Conservation (phyloP, 768 basidiomycete species). For the Cyathus striatus region DNA sequence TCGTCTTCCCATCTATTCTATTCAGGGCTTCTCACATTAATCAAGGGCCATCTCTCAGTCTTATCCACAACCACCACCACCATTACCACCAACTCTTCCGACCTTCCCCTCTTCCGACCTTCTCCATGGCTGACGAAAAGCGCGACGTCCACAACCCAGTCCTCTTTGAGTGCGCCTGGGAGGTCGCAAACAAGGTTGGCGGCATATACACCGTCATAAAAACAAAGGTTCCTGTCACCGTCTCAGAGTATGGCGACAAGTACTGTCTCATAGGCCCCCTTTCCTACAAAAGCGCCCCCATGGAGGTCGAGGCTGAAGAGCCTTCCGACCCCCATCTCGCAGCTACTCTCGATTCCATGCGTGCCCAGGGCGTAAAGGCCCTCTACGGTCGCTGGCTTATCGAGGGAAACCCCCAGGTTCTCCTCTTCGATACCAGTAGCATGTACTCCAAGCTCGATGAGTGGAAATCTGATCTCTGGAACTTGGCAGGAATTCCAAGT, state of each 20-base stretch:
- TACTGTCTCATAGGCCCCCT: slow-evolving; percentile 98
- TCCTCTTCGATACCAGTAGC: slow-evolving; percentile 93
- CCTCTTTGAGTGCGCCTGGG: slow-evolving; percentile 96
- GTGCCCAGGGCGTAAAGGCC: slow-evolving; percentile 84
- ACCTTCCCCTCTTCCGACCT: slow-evolving; percentile 7
- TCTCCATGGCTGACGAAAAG: slow-evolving; percentile 32
- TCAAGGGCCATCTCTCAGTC: no score
- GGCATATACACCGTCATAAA: slow-evolving; percentile 99
- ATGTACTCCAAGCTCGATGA: slow-evolving; percentile 88
- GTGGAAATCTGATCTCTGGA: slow-evolving; percentile 99
- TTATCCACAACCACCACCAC: no score
- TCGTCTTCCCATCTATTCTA: no score
- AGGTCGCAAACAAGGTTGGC: slow-evolving; percentile 98
- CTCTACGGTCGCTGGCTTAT: slow-evolving; percentile 98
- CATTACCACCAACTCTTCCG: slow-evolving; percentile 7
- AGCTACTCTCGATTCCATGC: slow-evolving; percentile 78
- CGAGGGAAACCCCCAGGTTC: slow-evolving; percentile 91
- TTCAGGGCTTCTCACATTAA: no score
- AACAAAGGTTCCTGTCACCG: slow-evolving; percentile 98
- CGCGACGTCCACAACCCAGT: slow-evolving; percentile 77
- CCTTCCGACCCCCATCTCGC: slow-evolving; percentile 77
- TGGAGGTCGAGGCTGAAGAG: slow-evolving; percentile 96
- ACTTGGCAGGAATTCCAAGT: slow-evolving; percentile 93
- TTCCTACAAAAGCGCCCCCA: slow-evolving; percentile 95
- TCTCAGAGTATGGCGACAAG: slow-evolving; percentile 91